Evolutionary conservation across 306 rosid genomes (phyloP).

Genomic region (Mucuna pruriens): DNA sequence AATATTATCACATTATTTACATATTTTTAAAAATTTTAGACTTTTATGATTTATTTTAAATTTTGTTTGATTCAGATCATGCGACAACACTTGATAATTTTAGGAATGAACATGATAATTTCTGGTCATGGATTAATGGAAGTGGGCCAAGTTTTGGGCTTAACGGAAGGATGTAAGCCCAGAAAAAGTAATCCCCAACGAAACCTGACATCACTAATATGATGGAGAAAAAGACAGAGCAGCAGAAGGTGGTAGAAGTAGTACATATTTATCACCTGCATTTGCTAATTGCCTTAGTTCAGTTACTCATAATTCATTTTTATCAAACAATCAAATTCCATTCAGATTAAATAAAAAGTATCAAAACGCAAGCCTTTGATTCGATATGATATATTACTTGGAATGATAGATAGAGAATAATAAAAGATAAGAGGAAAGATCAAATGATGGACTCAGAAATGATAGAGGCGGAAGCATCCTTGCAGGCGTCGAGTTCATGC

Average conservation of each 20-base stretch:
- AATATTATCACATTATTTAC: too few species aligned
- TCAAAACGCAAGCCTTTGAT: not conserved
- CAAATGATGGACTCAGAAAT: constrained; percentile 44
- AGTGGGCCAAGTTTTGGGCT: not conserved
- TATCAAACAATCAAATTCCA: not conserved
- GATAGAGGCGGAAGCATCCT: constrained; percentile 38
- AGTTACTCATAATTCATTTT: not conserved
- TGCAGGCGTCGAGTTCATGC: constrained; percentile 30
- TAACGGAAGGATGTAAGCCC: not conserved
- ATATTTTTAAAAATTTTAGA: too few species aligned
- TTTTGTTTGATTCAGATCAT: too few species aligned
- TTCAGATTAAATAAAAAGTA: not conserved
- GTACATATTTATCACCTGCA: not conserved
- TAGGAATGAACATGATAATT: too few species aligned
- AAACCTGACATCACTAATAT: not conserved
- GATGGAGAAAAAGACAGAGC: not conserved
- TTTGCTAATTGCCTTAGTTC: not conserved
- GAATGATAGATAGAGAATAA: constrained; percentile 6
- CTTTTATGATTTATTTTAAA: too few species aligned
- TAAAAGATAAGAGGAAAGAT: not conserved
- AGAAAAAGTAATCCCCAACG: not conserved
- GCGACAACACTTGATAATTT: too few species aligned
- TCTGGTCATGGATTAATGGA: too few species aligned
- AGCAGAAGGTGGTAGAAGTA: constrained; percentile 4
- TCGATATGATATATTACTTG: not conserved